These are phyloP conservation scores for Blakeslea trispora DNA, from an alignment of 371 early-diverging fungal species.

Conservation along the genomic window DNA sequence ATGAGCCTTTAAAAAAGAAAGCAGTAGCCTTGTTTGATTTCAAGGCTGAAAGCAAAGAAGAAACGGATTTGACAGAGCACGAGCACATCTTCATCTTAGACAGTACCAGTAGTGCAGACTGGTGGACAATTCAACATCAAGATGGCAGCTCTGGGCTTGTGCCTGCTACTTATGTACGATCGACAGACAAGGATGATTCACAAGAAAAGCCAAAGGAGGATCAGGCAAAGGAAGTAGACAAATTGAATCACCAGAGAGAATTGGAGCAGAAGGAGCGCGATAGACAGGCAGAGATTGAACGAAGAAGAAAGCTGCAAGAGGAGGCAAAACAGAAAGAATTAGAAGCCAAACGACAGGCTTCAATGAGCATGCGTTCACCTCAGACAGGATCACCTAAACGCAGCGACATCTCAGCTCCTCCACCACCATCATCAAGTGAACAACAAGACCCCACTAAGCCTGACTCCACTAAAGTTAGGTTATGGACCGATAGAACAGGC, in stretches of 20 bases:
- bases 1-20: slow-evolving; percentile 30
- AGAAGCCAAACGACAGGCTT: slow-evolving; percentile 20
- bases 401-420: slow-evolving; percentile 27
- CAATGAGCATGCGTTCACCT: slow-evolving; percentile 21
- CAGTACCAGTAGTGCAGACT: slow-evolving; percentile 65
- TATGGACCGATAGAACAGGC: slow-evolving; percentile 92
- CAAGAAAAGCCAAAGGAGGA: slow-evolving; percentile 16
- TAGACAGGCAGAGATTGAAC: slow-evolving; percentile 26
- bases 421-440: slow-evolving; percentile 13
- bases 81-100: slow-evolving; percentile 76
- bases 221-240: too few relatives aligned
- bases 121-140: slow-evolving; percentile 62
- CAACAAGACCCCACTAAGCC: slow-evolving; percentile 31
- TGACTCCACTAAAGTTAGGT: slow-evolving; percentile 65
- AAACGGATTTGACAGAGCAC: slow-evolving; percentile 68
- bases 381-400: slow-evolving; percentile 18
- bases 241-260: slow-evolving; percentile 11
- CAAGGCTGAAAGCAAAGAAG: slow-evolving; percentile 71
- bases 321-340: slow-evolving; percentile 27
- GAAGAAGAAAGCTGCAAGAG: slow-evolving; percentile 34
- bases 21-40: slow-evolving; percentile 81
- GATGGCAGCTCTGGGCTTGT: slow-evolving; percentile 52
- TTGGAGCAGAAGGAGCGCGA: slow-evolving; percentile 20
- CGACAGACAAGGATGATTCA: slow-evolving; percentile 18
- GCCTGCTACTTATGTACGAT: slow-evolving; percentile 55